phyloP scores from a whole-genome alignment of 108 stramenopile genomes.

The Cyclostephanos tholiformis region DNA sequence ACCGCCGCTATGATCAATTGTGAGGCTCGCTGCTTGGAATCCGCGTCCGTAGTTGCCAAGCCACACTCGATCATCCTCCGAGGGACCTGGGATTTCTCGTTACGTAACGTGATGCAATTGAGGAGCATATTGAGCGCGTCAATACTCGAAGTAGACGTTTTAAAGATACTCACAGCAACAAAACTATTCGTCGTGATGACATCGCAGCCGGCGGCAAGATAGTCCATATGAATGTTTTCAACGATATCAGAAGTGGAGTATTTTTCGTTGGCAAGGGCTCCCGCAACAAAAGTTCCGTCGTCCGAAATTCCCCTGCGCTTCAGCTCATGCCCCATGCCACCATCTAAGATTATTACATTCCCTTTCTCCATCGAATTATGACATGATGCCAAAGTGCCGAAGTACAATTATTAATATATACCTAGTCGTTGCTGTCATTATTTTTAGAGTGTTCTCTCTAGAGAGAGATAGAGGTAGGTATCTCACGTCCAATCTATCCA shows the following conservation, averaged over 20 bases:
- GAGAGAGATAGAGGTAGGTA: no score
- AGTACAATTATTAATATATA: no score
- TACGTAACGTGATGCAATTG: background rate
- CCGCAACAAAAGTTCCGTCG: conserved; percentile 48
- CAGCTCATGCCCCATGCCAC: conserved; percentile 52
- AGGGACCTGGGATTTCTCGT: conserved; percentile 14
- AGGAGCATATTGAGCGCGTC: background rate
- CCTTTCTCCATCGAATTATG: background rate
- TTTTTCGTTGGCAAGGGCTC: conserved; percentile 48
- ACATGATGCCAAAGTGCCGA: background rate
- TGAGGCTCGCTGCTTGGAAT: conserved; percentile 16
- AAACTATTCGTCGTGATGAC: conserved; percentile 57
- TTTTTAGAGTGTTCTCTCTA: no score
- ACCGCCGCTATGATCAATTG: conserved; percentile 40
- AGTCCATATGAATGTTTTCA: conserved; percentile 42
- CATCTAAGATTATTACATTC: conserved; percentile 25
- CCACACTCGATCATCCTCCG: conserved; percentile 40
- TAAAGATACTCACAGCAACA: conserved; percentile 29
- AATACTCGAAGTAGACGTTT: background rate
- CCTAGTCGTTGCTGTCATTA: no score
- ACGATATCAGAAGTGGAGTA: conserved; percentile 17
- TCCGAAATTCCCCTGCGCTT: conserved; percentile 42
- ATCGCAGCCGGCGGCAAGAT: conserved; percentile 42
- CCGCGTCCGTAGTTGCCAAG: conserved; percentile 21
- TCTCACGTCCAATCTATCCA: no score